Evolutionary conservation across 495 filamentous ascomycete genomes (phyloP).

Genomic region (Xylaria venustula): DNA sequence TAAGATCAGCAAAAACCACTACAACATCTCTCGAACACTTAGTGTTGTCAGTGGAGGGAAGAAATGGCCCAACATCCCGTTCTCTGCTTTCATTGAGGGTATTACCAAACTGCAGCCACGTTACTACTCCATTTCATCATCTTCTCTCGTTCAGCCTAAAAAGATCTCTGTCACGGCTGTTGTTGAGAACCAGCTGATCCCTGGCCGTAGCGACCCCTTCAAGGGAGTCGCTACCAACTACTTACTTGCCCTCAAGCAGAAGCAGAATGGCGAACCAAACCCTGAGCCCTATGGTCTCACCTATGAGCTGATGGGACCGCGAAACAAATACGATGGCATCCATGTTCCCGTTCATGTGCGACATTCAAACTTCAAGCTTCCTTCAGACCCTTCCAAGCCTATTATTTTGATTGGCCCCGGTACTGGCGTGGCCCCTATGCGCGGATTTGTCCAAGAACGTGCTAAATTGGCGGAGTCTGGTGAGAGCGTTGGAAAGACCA

Average conservation of each 20-base stretch:
- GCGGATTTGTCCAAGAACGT: conserved; percentile 92
- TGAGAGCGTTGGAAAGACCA: conserved; percentile 80
- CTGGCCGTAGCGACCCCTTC: conserved; percentile 76
- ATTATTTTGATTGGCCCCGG: conserved; percentile 96
- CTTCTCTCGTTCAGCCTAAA: conserved; percentile 88
- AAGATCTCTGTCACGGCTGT: conserved; percentile 94
- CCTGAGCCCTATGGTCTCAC: conserved; percentile 85
- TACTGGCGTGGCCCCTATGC: conserved; percentile 95
- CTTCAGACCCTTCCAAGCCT: conserved; percentile 89
- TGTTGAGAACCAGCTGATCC: conserved; percentile 77
- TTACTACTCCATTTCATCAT: conserved; percentile 99
- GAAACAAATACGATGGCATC: conserved; percentile 96
- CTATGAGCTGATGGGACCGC: conserved; percentile 85
- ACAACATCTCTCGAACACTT: conserved; percentile 90
- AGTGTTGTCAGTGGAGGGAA: conserved; percentile 66
- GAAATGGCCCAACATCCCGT: conserved; percentile 80
- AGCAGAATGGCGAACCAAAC: conserved; percentile 86
- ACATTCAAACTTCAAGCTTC: conserved; percentile 99
- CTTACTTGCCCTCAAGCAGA: conserved; percentile 91
- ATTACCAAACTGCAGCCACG: conserved; percentile 93
- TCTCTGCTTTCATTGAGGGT: conserved; percentile 93
- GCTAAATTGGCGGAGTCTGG: conserved; percentile 76
- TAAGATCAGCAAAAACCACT: conserved; percentile 75
- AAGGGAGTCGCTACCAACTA: conserved; percentile 98
- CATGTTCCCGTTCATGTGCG: conserved; percentile 95